Base-by-base conservation (phyloP, 1,284 basidiomycete genomes). In the Somion occarium region DNA sequence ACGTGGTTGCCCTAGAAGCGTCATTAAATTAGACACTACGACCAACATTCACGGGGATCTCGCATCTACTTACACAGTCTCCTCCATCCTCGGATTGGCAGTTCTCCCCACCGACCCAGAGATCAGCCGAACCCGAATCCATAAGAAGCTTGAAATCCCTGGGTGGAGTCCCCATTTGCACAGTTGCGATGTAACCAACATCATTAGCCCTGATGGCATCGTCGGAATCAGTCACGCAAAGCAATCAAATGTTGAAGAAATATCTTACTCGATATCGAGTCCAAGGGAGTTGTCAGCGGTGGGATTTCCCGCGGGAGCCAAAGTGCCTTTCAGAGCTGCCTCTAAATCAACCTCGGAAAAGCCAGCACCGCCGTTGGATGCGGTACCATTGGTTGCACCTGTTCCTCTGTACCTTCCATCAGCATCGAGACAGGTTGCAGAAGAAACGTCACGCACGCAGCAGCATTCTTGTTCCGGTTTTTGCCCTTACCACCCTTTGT, bases 91-190 rank as follows among this genome's bases (percentile, higher is more conserved):
- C 46, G n/a, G 68, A 76, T 51, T 66, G 61, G 64, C 84, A 88
- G 41, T 66, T 65, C 61, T 84, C 80, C 5, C 74, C 71, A 9
- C 82, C 83, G 18, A 89, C 82, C 90, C 92, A 95, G 38, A 91
- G 74, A 65, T 95, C 92, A 13, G 89, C 84, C 5, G 85, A 91
- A 27, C 92, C 93, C 23, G 88, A 88, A 69, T 95, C 92, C 82
- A 91, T 85, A 46, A 94, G 76, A 61, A 95, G 68, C 27, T 76
- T 72, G 69, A 89, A 94, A 59, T 83, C 68, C 39, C 68, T 72
- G 1, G 86, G 78, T n/a, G 88, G 88, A 2, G 85, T 88, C 37
- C 91, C 91, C 56, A 94, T 80, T 64, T 87, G 78, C 27, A 94
- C 67, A 23, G 79, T 83, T 5, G 86, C 85, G 46, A 92, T 72